Percentiles rank a stretch among this genome's conserved stretches.
Evolutionary conservation across 371 early-diverging fungal genomes (phyloP).

Genomic region (Rhizopus stolonifer): DNA sequence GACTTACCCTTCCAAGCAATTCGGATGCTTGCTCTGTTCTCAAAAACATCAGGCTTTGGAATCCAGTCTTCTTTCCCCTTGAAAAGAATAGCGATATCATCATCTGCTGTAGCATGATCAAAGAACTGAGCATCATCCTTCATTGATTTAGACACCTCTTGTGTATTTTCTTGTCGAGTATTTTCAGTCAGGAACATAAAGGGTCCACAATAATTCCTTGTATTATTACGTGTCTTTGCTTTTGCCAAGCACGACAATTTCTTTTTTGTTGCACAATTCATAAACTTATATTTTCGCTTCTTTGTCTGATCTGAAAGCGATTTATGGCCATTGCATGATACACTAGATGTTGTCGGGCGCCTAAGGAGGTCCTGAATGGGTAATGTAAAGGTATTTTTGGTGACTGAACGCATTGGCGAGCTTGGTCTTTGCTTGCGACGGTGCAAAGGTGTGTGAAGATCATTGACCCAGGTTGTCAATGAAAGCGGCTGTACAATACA

Average conservation of each 20-base stretch:
- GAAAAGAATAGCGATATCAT: constrained; percentile 13
- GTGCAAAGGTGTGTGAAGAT: not conserved
- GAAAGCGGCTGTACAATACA: constrained; percentile 1
- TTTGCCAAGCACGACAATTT: constrained; percentile 1
- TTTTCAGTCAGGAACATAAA: too few relatives aligned
- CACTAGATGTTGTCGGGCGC: not conserved
- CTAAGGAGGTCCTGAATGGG: not conserved
- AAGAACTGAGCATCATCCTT: constrained; percentile 21
- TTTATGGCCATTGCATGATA: not conserved
- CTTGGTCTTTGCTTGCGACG: constrained; percentile 6
- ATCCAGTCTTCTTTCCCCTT: constrained; percentile 25
- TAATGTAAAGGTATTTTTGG: constrained; percentile 10
- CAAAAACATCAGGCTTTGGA: constrained; percentile 23
- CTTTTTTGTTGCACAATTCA: constrained; percentile 9
- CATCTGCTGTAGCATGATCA: constrained; percentile 20
- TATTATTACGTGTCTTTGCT: not conserved
- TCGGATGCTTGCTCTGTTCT: constrained; percentile 22
- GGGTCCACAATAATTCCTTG: not conserved
- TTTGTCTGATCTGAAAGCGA: constrained; percentile 1
- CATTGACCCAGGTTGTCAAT: not conserved
- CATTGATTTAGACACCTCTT: constrained; percentile 12
- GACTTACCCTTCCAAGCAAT: constrained; percentile 39
- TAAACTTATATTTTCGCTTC: constrained; percentile 1
- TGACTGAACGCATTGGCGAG: constrained; percentile 4
- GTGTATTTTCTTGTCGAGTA: too few relatives aligned